These are phyloP conservation scores for Yamadazyma atmosphaerica DNA, from an alignment of 1,139 yeast genomes.

Conservation along the genomic window DNA sequence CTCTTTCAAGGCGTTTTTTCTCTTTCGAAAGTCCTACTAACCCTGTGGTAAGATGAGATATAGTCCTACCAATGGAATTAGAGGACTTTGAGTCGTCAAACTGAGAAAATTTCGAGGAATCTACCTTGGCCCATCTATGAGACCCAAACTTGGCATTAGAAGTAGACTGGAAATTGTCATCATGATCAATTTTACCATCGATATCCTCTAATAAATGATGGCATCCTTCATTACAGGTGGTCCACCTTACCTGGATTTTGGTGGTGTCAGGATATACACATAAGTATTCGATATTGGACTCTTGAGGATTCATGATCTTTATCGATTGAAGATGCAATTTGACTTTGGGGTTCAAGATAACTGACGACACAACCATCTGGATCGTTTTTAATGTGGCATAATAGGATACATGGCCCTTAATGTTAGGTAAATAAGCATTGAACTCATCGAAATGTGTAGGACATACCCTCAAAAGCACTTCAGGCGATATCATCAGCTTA, in stretches of 20 bases:
- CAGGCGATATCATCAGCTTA: constrained; percentile 44
- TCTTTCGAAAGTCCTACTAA: constrained; percentile 36
- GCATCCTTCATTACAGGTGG: constrained; percentile 58
- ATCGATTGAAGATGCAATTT: constrained; percentile 52
- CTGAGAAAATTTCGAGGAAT: constrained; percentile 19
- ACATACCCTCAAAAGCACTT: constrained; percentile 58
- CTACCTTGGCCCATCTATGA: constrained; percentile 41
- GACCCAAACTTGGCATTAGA: constrained; percentile 40
- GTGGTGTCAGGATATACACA: constrained; percentile 46
- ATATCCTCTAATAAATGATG: constrained; percentile 31
- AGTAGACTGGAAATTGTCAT: constrained; percentile 22
- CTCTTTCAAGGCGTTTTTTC: constrained; percentile 40
- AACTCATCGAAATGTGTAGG: constrained; percentile 54
- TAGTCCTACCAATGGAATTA: constrained; percentile 10
- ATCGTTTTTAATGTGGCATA: constrained; percentile 54
- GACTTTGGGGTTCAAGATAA: constrained; percentile 52
- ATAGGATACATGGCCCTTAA: constrained; percentile 62
- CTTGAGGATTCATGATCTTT: constrained; percentile 17
- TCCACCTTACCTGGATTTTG: constrained; percentile 61
- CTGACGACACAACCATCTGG: constrained; percentile 53
- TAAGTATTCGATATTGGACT: constrained; percentile 24
- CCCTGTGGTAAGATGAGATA: constrained; percentile 27
- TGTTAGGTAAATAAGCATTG: constrained; percentile 57
- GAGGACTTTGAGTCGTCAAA: constrained; percentile 3
- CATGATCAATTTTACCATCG: constrained; percentile 1